Base-by-base conservation (phyloP, 2,329 filamentous ascomycete genomes). In the Thermoascus crustaceus region DNA sequence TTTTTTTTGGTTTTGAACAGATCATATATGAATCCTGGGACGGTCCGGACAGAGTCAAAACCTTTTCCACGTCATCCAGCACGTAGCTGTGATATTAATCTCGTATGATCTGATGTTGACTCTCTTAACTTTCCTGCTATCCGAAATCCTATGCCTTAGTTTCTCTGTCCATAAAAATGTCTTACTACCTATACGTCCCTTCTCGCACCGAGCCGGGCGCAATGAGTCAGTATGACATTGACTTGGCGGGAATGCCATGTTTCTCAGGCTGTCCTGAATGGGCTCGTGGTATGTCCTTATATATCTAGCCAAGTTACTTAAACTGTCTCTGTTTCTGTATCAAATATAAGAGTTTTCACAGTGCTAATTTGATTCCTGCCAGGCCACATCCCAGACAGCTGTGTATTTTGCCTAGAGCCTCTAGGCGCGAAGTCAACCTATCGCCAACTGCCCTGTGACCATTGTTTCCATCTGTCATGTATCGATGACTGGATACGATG, bases 401-500 rank as follows among this genome's bases (percentile, higher is more conserved):
- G 33, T 19, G 19, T 35, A 10, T 35, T 35, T 20, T 30, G 33
- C 13, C 13, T 27, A 7, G 18, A 21, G 24, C 23, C 10, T n/a
- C 20, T 35, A 8, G 26, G 19, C 2, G 20, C 6, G n/a, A 24
- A 22, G 7, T 19, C 25, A 17, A 18, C 33, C 14, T 35, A 27
- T 35, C 33, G 33, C 18, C 33, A 35, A 35, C 25, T 35, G 10
- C 26, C 33, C 23, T 35, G 33, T 8, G 24, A 26, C 3, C 33
- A 35, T 18, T 27, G 25, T 5, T 35, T 35, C 25, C 33, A 35
- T 19, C 9, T 35, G 6, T 27, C 25, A 9, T 35, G 33, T 20
- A 35, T 35, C 20, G 33, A 35, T 22, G 29, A 20, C 25, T 35
- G 33, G 33, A 25, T 35, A 35, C 20, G 33, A 19, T 14, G 19